phyloP scores from a whole-genome alignment of 2,329 filamentous ascomycete species.

The Dactylonectria macrodidyma region DNA sequence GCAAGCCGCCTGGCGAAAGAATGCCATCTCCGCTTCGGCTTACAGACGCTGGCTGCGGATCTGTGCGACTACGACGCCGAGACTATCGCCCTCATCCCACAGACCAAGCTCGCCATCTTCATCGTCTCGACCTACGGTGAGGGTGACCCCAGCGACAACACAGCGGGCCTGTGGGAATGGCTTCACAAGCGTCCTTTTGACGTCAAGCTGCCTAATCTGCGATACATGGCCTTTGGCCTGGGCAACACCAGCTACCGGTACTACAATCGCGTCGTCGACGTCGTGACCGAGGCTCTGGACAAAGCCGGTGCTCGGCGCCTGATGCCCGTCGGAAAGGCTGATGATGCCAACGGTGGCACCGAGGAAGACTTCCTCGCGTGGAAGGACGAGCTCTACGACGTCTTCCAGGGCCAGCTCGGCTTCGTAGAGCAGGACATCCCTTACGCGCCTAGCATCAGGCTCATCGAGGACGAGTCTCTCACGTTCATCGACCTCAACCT shows the following conservation, averaged over 20 bases:
- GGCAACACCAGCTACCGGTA: slow-evolving; percentile 58
- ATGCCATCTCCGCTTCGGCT: slow-evolving; percentile 86
- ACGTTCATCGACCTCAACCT: slow-evolving; percentile 42
- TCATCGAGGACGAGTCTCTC: slow-evolving; percentile 44
- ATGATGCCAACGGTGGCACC: slow-evolving; percentile 51
- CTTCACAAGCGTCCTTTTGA: slow-evolving; percentile 37
- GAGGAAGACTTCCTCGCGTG: slow-evolving; percentile 56
- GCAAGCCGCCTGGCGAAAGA: slow-evolving; percentile 91
- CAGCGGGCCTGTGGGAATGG: slow-evolving; percentile 50
- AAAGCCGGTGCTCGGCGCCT: slow-evolving; percentile 48
- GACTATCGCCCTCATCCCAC: slow-evolving; percentile 49
- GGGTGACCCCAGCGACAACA: slow-evolving; percentile 59
- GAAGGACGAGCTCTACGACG: slow-evolving; percentile 50
- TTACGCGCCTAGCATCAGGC: slow-evolving; percentile 39
- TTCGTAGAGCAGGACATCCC: slow-evolving; percentile 42
- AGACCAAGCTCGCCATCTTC: slow-evolving; percentile 52
- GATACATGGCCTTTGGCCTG: slow-evolving; percentile 56
- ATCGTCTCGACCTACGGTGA: slow-evolving; percentile 58
- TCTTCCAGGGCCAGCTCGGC: slow-evolving; percentile 38
- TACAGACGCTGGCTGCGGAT: slow-evolving; percentile 86
- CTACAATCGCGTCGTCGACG: slow-evolving; percentile 55
- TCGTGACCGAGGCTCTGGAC: slow-evolving; percentile 44
- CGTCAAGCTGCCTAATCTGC: slow-evolving; percentile 41
- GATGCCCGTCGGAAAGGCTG: slow-evolving; percentile 48
- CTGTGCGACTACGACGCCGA: slow-evolving; percentile 63